phyloP scores from a whole-genome alignment of 2,329 filamentous ascomycete species.

The Phaeosphaeriaceae sp. region DNA sequence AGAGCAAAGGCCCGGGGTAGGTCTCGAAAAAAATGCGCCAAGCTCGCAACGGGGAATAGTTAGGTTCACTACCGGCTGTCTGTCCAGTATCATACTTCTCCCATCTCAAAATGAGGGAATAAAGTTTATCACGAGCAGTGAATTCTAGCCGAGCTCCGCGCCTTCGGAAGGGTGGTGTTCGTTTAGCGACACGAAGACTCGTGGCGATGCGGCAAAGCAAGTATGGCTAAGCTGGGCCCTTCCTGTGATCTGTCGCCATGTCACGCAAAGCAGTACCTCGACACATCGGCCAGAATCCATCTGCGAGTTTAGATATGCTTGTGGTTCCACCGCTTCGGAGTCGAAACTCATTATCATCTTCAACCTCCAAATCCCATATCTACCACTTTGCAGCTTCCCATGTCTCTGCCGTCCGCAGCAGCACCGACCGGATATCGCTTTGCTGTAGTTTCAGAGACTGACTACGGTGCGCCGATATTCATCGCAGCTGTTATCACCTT shows the following conservation, averaged over 20 bases:
- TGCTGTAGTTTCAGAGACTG: constrained; percentile 1
- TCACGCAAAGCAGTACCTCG: background rate
- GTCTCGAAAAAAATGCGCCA: background rate
- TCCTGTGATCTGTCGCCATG: too few species aligned
- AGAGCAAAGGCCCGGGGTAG: background rate
- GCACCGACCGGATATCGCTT: constrained; percentile 1
- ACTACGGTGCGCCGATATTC: background rate
- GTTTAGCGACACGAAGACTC: too few species aligned
- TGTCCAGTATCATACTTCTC: background rate
- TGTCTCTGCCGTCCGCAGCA: constrained; percentile 1
- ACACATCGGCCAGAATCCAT: background rate
- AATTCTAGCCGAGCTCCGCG: background rate
- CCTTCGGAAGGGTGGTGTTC: too few species aligned
- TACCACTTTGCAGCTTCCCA: background rate
- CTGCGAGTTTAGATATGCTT: constrained; percentile 1
- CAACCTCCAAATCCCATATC: background rate
- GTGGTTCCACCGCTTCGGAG: background rate
- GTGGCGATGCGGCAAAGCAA: too few species aligned
- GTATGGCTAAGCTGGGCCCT: too few species aligned
- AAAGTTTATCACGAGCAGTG: background rate
- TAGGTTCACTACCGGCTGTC: background rate
- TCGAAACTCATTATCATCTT: background rate
- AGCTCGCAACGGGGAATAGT: background rate
- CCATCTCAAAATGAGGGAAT: background rate
- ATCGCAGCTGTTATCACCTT: constrained; percentile 1